Percentiles rank a stretch among this genome's conserved stretches.
phyloP scores from a whole-genome alignment of 371 early-diverging fungal species.

The Actinomortierella wolfii region DNA sequence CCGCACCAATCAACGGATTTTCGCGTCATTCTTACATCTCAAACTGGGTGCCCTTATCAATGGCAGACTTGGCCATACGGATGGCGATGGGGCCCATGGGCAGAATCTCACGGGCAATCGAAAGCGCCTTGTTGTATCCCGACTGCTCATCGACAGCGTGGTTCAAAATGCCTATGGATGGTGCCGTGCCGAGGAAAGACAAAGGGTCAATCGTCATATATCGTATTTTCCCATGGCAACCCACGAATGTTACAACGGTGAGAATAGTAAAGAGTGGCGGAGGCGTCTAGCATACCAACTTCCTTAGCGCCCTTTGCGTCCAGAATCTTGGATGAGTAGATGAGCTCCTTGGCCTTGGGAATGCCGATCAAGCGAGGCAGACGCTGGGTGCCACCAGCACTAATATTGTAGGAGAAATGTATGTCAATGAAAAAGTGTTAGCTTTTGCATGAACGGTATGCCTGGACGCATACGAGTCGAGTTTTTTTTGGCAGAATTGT shows the following conservation, averaged over 20 bases:
- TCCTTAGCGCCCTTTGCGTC: constrained; percentile 67
- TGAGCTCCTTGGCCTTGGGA: constrained; percentile 90
- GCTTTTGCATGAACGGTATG: too few species aligned
- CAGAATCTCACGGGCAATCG: constrained; percentile 80
- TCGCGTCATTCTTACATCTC: constrained; percentile 79
- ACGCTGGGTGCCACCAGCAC: constrained; percentile 97
- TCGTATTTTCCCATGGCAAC: too few species aligned
- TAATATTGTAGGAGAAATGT: constrained; percentile 29
- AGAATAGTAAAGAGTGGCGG: not conserved
- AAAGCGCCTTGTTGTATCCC: constrained; percentile 77
- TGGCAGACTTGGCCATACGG: constrained; percentile 86
- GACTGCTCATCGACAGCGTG: constrained; percentile 70
- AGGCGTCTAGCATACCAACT: constrained; percentile 51
- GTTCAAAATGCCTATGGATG: constrained; percentile 75
- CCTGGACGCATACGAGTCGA: too few species aligned
- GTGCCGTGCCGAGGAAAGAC: constrained; percentile 6
- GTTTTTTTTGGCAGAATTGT: not conserved
- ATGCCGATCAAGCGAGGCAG: constrained; percentile 87
- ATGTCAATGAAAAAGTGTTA: too few species aligned
- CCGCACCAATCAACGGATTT: too few species aligned
- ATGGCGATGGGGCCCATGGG: constrained; percentile 90
- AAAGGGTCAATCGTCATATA: not conserved
- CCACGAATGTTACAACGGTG: not conserved
- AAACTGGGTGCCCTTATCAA: constrained; percentile 79
- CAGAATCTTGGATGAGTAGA: constrained; percentile 83